These are phyloP conservation scores for Aspergillus oerlinghausenensis DNA, from an alignment of 2,329 filamentous ascomycete species.

Conservation along the genomic window DNA sequence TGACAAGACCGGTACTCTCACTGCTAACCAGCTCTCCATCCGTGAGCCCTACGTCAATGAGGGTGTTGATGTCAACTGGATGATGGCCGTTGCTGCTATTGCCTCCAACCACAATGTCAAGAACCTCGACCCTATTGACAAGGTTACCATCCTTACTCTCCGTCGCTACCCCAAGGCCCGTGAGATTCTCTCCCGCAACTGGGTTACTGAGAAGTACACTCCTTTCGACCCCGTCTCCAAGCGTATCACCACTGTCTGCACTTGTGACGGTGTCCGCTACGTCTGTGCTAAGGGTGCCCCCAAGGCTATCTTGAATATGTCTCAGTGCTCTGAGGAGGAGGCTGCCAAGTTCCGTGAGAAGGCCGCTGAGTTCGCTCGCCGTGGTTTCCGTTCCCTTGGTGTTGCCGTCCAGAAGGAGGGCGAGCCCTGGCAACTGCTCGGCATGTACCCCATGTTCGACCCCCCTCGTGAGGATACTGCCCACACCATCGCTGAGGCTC, in stretches of 20 bases:
- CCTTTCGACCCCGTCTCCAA: conserved; percentile 71
- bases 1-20: conserved; percentile 73
- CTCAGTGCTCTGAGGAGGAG: conserved; percentile 62
- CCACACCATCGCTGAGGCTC: conserved; percentile 71
- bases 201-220: conserved; percentile 73
- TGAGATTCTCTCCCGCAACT: conserved; percentile 69
- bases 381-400: conserved; percentile 76
- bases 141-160: conserved; percentile 71
- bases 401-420: conserved; percentile 75
- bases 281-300: conserved; percentile 73
- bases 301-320: conserved; percentile 67
- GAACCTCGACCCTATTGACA: conserved; percentile 74
- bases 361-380: conserved; percentile 68
- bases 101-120: conserved; percentile 76
- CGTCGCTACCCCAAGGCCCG: conserved; percentile 73
- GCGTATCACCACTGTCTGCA: conserved; percentile 68
- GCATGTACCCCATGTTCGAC: conserved; percentile 77
- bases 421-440: conserved; percentile 67
- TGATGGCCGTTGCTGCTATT: conserved; percentile 75
- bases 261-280: conserved; percentile 65
- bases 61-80: conserved; percentile 75
- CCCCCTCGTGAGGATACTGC: conserved; percentile 74
- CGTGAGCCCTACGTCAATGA: conserved; percentile 73
- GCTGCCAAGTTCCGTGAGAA: conserved; percentile 66
- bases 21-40: conserved; percentile 61